These are phyloP conservation scores for Jaminaea rosea DNA, from an alignment of 1,284 basidiomycete species.

Conservation along the genomic window DNA sequence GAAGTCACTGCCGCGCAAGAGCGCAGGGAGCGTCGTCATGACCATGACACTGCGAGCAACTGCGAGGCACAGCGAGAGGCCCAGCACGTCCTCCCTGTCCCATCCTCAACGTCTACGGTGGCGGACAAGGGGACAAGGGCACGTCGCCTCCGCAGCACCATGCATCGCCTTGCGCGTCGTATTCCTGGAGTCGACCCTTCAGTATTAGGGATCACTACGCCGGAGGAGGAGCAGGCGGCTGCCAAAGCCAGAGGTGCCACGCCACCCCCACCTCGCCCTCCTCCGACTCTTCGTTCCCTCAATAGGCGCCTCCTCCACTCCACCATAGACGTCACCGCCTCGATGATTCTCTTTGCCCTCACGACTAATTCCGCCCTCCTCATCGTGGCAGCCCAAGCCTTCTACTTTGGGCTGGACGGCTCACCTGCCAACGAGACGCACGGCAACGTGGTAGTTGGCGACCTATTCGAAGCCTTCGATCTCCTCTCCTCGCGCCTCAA, in stretches of 20 bases:
- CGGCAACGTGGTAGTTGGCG: constrained; percentile 21
- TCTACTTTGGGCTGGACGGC: constrained; percentile 29
- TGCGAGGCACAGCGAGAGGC: not conserved
- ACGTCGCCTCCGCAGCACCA: not conserved
- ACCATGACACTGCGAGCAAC: not conserved
- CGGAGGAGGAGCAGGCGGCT: not conserved
- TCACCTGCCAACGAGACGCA: too few relatives aligned
- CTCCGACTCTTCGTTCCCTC: constrained; percentile 16
- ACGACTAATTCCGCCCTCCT: constrained; percentile 71
- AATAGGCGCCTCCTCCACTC: constrained; percentile 38
- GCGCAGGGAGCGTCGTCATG: too few relatives aligned
- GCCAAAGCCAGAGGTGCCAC: not conserved
- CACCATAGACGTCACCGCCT: constrained; percentile 42
- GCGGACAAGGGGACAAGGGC: not conserved
- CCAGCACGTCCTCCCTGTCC: too few relatives aligned
- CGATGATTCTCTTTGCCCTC: constrained; percentile 51
- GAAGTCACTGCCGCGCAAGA: not conserved
- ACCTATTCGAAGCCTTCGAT: constrained; percentile 37
- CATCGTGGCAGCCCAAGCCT: constrained; percentile 53
- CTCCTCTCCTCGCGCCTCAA: constrained; percentile 13
- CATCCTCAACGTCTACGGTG: too few relatives aligned
- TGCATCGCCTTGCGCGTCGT: not conserved
- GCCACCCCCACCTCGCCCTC: not conserved
- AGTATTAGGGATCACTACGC: not conserved
- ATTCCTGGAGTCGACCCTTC: not conserved